Base-by-base conservation (phyloP, 768 basidiomycete genomes). In the Pleurotus salmoneostramineus region DNA sequence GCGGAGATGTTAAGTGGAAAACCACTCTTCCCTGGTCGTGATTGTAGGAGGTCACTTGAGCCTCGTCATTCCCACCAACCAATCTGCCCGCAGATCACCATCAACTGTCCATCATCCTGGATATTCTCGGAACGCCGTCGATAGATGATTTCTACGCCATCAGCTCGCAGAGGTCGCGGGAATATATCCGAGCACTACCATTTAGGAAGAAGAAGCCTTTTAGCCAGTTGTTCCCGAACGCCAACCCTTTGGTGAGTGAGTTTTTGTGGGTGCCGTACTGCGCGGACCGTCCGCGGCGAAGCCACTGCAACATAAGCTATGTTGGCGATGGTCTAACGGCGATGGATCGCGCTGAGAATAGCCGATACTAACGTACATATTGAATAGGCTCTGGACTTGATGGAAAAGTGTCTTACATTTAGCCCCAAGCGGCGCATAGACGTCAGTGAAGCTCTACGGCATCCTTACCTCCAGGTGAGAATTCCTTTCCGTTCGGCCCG, bases 71-170 rank as follows among this genome's bases (percentile, higher is more conserved):
- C 17, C 17, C 44, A 11, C 17, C 6, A 45, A 11, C 44, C 10
- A 45, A 14, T 11, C 15, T 17, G 17, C 15, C 6, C 4, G 44
- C n/a, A 45, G 95, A 95, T 71, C 95, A 98, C 72, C 93, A 99
- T 66, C 97, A 98, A 63, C 81, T 99, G 43, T 89, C 90, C 1
- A 84, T 98, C 57, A 99, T 98, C 68, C 83, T 98, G 66, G 95
- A 98, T 65, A 92, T 98, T 33, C 86, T 99, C 46, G 97, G 97
- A 21, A 98, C 97, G 34, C 97, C 97, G 2, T 93, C 94, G 2
- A 78, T 98, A 56, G 97, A 99, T 63, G 97, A 98, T 67, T 98
- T 98, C 74, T 95, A 98, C 74, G 93, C 93, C 40, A 98, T 99
- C 68, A 95, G 92, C 12, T 93, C 93, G 7, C 83, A 88, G 14